These are phyloP conservation scores for Solanum tarapatanum DNA, from an alignment of 257 asterid species.

Conservation along the genomic window DNA sequence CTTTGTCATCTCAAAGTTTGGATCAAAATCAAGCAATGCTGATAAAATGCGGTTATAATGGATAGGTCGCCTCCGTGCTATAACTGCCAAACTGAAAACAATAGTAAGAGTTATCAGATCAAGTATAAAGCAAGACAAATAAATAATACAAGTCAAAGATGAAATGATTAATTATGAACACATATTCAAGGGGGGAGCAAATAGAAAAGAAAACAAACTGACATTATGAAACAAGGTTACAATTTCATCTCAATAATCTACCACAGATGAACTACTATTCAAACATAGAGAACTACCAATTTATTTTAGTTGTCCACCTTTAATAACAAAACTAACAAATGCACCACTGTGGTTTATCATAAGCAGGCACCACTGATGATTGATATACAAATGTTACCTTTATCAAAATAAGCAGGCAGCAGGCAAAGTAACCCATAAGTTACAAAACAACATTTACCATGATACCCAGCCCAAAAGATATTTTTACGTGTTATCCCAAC, in stretches of 20 bases:
- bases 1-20: slow-evolving; percentile 47
- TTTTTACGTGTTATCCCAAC: neutral
- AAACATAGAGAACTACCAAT: neutral
- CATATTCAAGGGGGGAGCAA: neutral
- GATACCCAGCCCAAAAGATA: neutral
- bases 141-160: neutral
- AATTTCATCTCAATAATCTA: neutral
- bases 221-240: neutral
- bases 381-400: neutral
- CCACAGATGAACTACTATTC: neutral
- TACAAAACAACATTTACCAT: neutral
- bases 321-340: neutral
- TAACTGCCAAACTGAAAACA: slow-evolving; percentile 72
- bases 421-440: neutral
- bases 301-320: neutral
- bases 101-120: neutral
- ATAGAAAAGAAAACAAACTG: neutral
- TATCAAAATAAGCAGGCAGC: neutral
- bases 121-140: neutral
- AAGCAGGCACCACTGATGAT: neutral
- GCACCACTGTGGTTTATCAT: neutral
- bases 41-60: slow-evolving; percentile 52
- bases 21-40: slow-evolving; percentile 59
- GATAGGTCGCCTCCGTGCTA: slow-evolving; percentile 75
- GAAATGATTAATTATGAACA: neutral